Conservation (phyloP, 129 eudicot genomes). For the Pittosporum tobira region DNA sequence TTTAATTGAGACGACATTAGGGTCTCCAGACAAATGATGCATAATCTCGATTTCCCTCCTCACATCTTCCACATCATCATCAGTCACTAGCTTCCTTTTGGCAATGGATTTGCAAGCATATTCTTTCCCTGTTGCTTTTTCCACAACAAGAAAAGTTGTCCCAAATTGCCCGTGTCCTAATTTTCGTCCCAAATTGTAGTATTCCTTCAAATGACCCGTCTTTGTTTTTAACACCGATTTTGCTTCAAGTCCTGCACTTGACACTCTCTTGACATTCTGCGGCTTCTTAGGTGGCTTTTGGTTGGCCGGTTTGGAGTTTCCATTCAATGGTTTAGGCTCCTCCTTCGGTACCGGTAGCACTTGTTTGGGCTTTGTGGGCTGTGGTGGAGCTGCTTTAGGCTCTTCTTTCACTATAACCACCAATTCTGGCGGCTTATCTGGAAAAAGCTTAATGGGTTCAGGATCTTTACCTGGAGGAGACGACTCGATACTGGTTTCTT, state of each 20-base stretch:
- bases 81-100: slow-evolving; percentile 36
- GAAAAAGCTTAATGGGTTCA: slow-evolving; percentile 14
- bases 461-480: slow-evolving; percentile 13
- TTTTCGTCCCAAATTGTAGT: slow-evolving; percentile 32
- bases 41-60: slow-evolving; percentile 52
- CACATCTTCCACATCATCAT: slow-evolving; percentile 54
- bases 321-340: slow-evolving; percentile 10
- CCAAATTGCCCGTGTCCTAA: slow-evolving; percentile 67
- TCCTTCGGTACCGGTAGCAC: slow-evolving; percentile 2
- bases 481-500: slow-evolving; percentile 8
- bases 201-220: slow-evolving; percentile 40
- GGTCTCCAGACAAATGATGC: slow-evolving; percentile 44
- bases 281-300: slow-evolving; percentile 16
- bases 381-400: slow-evolving; percentile 18
- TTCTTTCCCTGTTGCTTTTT: slow-evolving; percentile 24
- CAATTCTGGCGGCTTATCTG: slow-evolving; percentile 41
- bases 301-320: not conserved
- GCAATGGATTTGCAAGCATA: slow-evolving; percentile 56
- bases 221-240: slow-evolving; percentile 43
- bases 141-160: slow-evolving; percentile 34
- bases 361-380: not conserved
- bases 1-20: slow-evolving; percentile 41
- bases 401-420: slow-evolving; percentile 31
- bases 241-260: slow-evolving; percentile 42
- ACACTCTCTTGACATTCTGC: slow-evolving; percentile 23